Base-by-base conservation (phyloP, 2,329 filamentous ascomycete genomes). In the Arthrobotrys musiformis region DNA sequence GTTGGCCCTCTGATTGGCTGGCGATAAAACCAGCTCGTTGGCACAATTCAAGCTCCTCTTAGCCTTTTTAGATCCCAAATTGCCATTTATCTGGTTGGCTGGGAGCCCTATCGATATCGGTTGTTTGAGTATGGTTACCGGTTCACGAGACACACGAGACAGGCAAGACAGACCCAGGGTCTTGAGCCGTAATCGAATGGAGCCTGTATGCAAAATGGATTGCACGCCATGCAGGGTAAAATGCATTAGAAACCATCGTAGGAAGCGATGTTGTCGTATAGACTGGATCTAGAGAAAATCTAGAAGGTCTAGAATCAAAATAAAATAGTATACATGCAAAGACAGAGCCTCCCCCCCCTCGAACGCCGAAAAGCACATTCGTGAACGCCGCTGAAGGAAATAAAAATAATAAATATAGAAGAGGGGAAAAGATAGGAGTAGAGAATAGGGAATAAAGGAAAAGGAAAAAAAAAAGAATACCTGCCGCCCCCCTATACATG, bases 1-100 rank as follows among this genome's bases (percentile, higher is more conserved):
- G 72, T 76, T 70, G 72, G 48, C 64, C 22, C 48, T 76, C 69
- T 70, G 64, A 76, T 76, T 76, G 72, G 72, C 64, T 61, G 22
- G 33, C 58, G 58, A 70, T 58, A 64, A 75, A 74, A 11, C 52
- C 37, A 11, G 17, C 22, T 56, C 35, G 56, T 26, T 42, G 48
- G 35, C 54, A 30, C 35, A 42, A 37, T 11, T 68, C 48, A 68
- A 46, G 33, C 48, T 68, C 63, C 42, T 46, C 63, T 44, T 46
- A 17, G 50, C 48, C 33, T 44, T 19, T 54, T 17, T 11, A 19
- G 22, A 68, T 26, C 24, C 33, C 24, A 46, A 70, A 40, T 42
- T 70, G 13, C 46, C 33, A 11, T 26, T 30, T 26, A 9, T 54
- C 67, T 44, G 67, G 56, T 70, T 70, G 66, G 64, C 19, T 58